These are phyloP conservation scores for Polyplosphaeria fusca DNA, from an alignment of 495 filamentous ascomycete species.

Conservation along the genomic window DNA sequence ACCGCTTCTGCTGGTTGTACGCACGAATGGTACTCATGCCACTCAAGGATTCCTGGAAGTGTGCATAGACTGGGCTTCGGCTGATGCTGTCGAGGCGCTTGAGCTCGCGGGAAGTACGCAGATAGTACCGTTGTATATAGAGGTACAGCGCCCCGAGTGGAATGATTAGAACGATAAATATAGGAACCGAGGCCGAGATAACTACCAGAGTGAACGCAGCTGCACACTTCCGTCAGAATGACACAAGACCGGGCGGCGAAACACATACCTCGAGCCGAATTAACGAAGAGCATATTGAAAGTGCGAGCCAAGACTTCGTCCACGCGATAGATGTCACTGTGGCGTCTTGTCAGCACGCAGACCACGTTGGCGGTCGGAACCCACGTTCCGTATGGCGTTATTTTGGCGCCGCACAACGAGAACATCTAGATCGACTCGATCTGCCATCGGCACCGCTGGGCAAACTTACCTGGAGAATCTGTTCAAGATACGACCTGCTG, in stretches of 20 bases:
- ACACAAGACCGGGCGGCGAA: neutral
- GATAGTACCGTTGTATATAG: conserved; percentile 95
- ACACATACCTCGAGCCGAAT: conserved; percentile 67
- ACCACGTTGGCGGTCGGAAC: too few relatives aligned
- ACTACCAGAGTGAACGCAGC: conserved; percentile 74
- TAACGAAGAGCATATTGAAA: conserved; percentile 71
- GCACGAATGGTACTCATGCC: conserved; percentile 97
- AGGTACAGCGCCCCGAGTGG: conserved; percentile 80
- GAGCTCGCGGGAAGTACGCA: conserved; percentile 90
- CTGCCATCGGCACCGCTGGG: conserved; percentile 54
- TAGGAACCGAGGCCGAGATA: conserved; percentile 76
- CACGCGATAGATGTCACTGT: conserved; percentile 88
- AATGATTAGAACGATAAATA: conserved; percentile 74
- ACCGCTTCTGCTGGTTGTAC: conserved; percentile 82
- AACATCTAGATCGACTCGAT: conserved; percentile 41
- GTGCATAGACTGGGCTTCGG: conserved; percentile 92
- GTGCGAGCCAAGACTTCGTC: conserved; percentile 84
- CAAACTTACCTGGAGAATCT: conserved; percentile 76
- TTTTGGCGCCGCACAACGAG: too few relatives aligned
- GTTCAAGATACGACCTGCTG: conserved; percentile 94
- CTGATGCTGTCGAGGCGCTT: conserved; percentile 95
- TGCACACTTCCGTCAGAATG: conserved; percentile 28
- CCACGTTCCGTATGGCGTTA: too few relatives aligned
- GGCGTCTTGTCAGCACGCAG: conserved; percentile 19
- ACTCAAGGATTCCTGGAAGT: conserved; percentile 96